Evolutionary conservation across 306 rosid species (phyloP).

Genomic region (Purshia tridentata): DNA sequence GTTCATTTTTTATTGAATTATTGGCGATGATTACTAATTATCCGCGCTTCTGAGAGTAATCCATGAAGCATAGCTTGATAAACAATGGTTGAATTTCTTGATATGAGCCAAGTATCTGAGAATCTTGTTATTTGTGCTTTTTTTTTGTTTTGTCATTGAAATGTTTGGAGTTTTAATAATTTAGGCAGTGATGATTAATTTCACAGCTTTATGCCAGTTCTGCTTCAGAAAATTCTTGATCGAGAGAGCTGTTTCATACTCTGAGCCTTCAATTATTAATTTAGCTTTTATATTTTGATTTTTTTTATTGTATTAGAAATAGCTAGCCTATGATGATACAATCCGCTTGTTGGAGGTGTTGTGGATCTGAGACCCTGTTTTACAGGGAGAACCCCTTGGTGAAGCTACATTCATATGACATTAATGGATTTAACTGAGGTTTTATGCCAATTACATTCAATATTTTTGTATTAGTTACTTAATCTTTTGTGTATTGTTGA

Average conservation of each 20-base stretch:
- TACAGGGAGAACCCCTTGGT: conserved; percentile 82
- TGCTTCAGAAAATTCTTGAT: conserved; percentile 86
- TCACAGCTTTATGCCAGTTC: conserved; percentile 95
- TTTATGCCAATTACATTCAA: background rate
- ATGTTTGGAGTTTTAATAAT: background rate
- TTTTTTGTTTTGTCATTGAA: background rate
- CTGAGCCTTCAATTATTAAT: conserved; percentile 48
- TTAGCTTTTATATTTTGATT: accelerated
- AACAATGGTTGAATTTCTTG: conserved; percentile 76
- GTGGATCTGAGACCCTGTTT: conserved; percentile 60
- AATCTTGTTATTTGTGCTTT: background rate
- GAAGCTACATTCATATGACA: conserved; percentile 51
- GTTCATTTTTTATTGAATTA: background rate
- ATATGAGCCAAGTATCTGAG: conserved; percentile 52
- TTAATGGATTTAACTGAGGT: conserved; percentile 49
- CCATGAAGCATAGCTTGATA: conserved; percentile 48
- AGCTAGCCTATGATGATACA: conserved; percentile 36
- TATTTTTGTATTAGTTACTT: background rate
- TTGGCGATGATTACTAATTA: conserved; percentile 49
- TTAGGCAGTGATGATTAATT: conserved; percentile 55
- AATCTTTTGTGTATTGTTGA: background rate
- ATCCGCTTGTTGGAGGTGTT: conserved; percentile 53
- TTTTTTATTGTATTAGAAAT: no score
- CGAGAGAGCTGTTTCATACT: conserved; percentile 62
- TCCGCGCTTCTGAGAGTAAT: conserved; percentile 63